phyloP scores from a whole-genome alignment of 345 rosid genomes.

The Gynandropsis gynandra region DNA sequence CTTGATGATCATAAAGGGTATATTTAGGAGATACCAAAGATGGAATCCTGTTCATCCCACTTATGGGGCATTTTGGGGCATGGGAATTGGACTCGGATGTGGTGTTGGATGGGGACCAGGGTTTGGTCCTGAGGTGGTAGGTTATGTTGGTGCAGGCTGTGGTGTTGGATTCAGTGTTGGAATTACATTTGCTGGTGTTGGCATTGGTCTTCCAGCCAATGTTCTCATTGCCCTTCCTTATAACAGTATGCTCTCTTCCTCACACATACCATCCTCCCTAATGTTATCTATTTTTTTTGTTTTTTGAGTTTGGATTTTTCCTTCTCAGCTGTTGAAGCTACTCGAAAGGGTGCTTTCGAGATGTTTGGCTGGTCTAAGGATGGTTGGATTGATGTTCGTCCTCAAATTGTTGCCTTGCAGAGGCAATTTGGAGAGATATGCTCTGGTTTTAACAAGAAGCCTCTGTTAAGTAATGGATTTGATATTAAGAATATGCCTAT shows the following conservation, averaged over 20 bases:
- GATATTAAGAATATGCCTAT: slow-evolving; percentile 33
- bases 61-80: slow-evolving; percentile 85
- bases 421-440: slow-evolving; percentile 45
- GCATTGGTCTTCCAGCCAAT: slow-evolving; percentile 86
- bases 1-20: slow-evolving; percentile 68
- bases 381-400: slow-evolving; percentile 39
- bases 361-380: slow-evolving; percentile 27
- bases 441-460: slow-evolving; percentile 32
- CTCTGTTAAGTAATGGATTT: slow-evolving; percentile 22
- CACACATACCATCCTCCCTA: neutral
- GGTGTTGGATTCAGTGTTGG: slow-evolving; percentile 91
- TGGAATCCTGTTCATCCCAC: slow-evolving; percentile 97
- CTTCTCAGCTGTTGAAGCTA: slow-evolving; percentile 40
- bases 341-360: slow-evolving; percentile 37
- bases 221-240: slow-evolving; percentile 46
- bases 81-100: slow-evolving; percentile 89
- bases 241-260: slow-evolving; percentile 30
- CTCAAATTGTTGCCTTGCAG: slow-evolving; percentile 34
- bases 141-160: slow-evolving; percentile 88
- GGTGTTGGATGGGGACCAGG: slow-evolving; percentile 99
- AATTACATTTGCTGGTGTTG: slow-evolving; percentile 70
- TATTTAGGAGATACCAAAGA: slow-evolving; percentile 66
- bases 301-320: neutral
- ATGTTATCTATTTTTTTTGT: neutral
- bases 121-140: slow-evolving; percentile 86